These are phyloP conservation scores for Aspergillus sp. DNA, from an alignment of 2,329 filamentous ascomycete genomes.

Conservation along the genomic window DNA sequence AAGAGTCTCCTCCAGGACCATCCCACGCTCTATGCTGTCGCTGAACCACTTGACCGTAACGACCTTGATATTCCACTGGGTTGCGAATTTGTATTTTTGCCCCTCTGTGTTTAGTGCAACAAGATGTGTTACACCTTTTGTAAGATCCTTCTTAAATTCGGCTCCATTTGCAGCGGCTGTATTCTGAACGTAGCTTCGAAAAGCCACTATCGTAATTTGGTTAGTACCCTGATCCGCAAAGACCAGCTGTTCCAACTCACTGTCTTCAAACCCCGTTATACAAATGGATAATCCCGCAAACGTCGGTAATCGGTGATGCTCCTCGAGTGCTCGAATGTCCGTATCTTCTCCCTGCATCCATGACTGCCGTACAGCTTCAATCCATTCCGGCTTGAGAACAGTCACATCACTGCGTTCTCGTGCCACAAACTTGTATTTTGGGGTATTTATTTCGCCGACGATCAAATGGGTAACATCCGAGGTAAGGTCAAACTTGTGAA, in stretches of 20 bases:
- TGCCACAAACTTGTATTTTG: slow-evolving; percentile 94
- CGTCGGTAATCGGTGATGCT: slow-evolving; percentile 42
- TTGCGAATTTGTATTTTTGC: slow-evolving; percentile 87
- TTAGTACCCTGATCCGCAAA: slow-evolving; percentile 2
- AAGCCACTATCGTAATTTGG: slow-evolving; percentile 43
- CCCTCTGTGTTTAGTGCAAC: slow-evolving; percentile 75
- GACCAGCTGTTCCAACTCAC: slow-evolving; percentile 34
- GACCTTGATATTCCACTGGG: slow-evolving; percentile 71
- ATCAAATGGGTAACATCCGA: slow-evolving; percentile 92
- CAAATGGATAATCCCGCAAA: slow-evolving; percentile 57
- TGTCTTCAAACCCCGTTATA: slow-evolving; percentile 65
- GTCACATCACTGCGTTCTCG: slow-evolving; percentile 81
- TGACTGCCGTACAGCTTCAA: slow-evolving; percentile 69
- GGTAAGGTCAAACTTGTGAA: slow-evolving; percentile 88
- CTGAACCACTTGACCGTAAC: slow-evolving; percentile 82
- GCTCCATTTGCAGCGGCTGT: slow-evolving; percentile 68
- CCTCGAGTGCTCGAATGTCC: slow-evolving; percentile 66
- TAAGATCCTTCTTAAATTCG: slow-evolving; percentile 82
- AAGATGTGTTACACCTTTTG: slow-evolving; percentile 79
- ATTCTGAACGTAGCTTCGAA: slow-evolving; percentile 67
- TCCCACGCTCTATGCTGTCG: slow-evolving; percentile 76
- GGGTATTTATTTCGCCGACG: slow-evolving; percentile 81
- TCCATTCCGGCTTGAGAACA: slow-evolving; percentile 76
- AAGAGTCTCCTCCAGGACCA: slow-evolving; percentile 82
- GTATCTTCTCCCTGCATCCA: slow-evolving; percentile 80